Conservation (phyloP, 2,329 filamentous ascomycete species). For the Fusarium sp. region DNA sequence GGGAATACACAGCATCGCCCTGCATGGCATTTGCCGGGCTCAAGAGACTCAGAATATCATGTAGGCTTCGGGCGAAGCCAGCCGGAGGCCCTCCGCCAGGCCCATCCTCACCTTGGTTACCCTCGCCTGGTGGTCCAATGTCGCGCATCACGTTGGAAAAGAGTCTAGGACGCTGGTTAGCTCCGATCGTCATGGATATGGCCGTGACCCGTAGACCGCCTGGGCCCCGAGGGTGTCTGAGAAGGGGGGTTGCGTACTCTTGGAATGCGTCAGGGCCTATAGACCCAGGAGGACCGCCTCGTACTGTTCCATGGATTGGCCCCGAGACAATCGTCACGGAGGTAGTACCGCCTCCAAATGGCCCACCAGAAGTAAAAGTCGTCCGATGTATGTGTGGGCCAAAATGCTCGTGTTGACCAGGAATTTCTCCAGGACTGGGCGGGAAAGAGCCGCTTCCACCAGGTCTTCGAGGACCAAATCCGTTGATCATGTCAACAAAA, state of each 20-base stretch:
- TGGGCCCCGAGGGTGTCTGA: conserved; percentile 17
- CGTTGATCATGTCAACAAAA: conserved; percentile 59
- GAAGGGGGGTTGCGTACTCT: conserved; percentile 55
- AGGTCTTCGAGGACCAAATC: conserved; percentile 46
- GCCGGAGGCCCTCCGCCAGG: conserved; percentile 31
- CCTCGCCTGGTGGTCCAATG: conserved; percentile 49
- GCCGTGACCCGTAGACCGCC: conserved; percentile 33
- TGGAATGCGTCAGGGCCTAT: conserved; percentile 57
- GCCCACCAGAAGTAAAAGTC: conserved; percentile 52
- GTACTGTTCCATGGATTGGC: conserved; percentile 42
- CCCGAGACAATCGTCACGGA: conserved; percentile 62
- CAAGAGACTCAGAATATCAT: conserved; percentile 65
- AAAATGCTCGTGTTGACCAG: conserved; percentile 31
- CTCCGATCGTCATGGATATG: conserved; percentile 34
- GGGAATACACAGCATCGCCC: conserved; percentile 88
- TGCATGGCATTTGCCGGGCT: conserved; percentile 64
- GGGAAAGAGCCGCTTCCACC: conserved; percentile 28
- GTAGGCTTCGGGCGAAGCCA: conserved; percentile 54
- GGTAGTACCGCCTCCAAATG: conserved; percentile 56
- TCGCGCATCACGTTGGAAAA: conserved; percentile 59
- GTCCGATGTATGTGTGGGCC: conserved; percentile 52
- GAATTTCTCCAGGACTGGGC: conserved; percentile 23
- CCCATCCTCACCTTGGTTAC: conserved; percentile 36
- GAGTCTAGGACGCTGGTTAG: conserved; percentile 56
- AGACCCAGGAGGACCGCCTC: conserved; percentile 15